Percentiles rank a stretch among this genome's conserved stretches.
These are phyloP conservation scores for Austroboletus rostrupii DNA, from an alignment of 1,284 basidiomycete genomes.

Conservation along the genomic window DNA sequence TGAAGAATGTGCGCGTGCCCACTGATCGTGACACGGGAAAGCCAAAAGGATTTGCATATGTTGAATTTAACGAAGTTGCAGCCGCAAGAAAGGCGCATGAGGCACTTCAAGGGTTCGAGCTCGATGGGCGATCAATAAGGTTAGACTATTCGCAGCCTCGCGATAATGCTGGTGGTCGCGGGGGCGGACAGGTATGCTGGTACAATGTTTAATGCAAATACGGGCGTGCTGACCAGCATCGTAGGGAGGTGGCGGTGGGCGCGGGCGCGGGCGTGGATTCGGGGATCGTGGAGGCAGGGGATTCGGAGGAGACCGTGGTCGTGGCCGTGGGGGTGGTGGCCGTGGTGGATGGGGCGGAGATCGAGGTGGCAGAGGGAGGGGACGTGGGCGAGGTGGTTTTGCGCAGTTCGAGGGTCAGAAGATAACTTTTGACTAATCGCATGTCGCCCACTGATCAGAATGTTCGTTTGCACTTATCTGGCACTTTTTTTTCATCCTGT, in stretches of 20 bases:
- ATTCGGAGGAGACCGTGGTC: constrained; percentile 28
- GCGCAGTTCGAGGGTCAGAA: constrained; percentile 76
- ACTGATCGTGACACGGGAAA: constrained; percentile 90
- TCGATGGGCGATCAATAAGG: constrained; percentile 81
- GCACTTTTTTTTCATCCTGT: not conserved
- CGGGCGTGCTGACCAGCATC: constrained; percentile 9
- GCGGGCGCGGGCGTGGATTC: constrained; percentile 29
- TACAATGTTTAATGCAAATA: constrained; percentile 19
- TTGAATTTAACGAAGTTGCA: constrained; percentile 85
- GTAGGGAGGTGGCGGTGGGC: constrained; percentile 29
- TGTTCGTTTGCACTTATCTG: not conserved
- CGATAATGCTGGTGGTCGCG: constrained; percentile 54
- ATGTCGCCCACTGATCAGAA: not conserved
- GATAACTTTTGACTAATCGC: constrained; percentile 56
- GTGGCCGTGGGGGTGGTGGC: constrained; percentile 31
- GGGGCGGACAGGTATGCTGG: constrained; percentile 39
- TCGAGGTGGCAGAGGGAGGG: constrained; percentile 44
- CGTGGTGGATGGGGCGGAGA: constrained; percentile 39
- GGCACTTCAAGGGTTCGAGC: constrained; percentile 67
- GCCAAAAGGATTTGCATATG: constrained; percentile 96
- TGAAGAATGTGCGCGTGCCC: constrained; percentile 79
- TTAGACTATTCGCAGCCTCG: constrained; percentile 91
- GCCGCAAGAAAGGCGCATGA: constrained; percentile 81
- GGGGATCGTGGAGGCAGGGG: constrained; percentile 34
- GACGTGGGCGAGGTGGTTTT: constrained; percentile 66